Evolutionary conservation across 2,329 filamentous ascomycete species (phyloP).

Genomic region (Colletotrichum higginsianum): DNA sequence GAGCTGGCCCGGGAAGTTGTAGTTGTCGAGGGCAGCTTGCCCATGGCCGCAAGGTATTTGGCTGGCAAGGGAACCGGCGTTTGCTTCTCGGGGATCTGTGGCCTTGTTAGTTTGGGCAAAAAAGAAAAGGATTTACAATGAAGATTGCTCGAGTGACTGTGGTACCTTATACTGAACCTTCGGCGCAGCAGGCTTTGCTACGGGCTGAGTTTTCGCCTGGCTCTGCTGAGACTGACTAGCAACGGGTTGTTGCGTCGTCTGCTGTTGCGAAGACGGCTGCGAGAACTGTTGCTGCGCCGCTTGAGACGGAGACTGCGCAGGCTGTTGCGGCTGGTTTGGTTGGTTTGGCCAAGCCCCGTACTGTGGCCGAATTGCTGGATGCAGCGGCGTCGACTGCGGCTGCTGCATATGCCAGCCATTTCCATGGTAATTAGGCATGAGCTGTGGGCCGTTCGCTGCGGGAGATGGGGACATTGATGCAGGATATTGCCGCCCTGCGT

Average conservation of each 20-base stretch:
- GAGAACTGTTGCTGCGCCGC: constrained; percentile 45
- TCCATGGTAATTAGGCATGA: constrained; percentile 34
- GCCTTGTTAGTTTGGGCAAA: constrained; percentile 45
- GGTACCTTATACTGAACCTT: constrained; percentile 48
- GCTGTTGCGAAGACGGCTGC: constrained; percentile 40
- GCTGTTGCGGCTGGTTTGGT: constrained; percentile 23
- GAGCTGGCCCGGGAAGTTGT: constrained; percentile 31
- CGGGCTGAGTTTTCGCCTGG: constrained; percentile 20
- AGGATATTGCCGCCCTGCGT: constrained; percentile 12
- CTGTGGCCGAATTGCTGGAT: constrained; percentile 56
- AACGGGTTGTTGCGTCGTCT: constrained; percentile 4
- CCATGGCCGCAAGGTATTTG: constrained; percentile 60
- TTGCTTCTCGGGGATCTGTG: constrained; percentile 56
- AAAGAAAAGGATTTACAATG: background rate
- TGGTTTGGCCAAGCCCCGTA: constrained; percentile 44
- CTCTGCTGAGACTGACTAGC: constrained; percentile 10
- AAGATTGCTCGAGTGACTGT: constrained; percentile 43
- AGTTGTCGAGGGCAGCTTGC: constrained; percentile 47
- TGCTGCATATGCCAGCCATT: constrained; percentile 40
- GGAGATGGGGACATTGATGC: constrained; percentile 41
- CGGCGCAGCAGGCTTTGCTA: constrained; percentile 32
- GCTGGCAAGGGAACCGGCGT: constrained; percentile 62
- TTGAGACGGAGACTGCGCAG: constrained; percentile 12
- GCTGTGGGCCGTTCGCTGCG: constrained; percentile 24
- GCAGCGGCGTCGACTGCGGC: constrained; percentile 47